Evolutionary conservation across 371 early-diverging fungal species (phyloP), one percentile per base, ranked within the genome.

Genomic region (Apophysomyces trapeziformis): DNA sequence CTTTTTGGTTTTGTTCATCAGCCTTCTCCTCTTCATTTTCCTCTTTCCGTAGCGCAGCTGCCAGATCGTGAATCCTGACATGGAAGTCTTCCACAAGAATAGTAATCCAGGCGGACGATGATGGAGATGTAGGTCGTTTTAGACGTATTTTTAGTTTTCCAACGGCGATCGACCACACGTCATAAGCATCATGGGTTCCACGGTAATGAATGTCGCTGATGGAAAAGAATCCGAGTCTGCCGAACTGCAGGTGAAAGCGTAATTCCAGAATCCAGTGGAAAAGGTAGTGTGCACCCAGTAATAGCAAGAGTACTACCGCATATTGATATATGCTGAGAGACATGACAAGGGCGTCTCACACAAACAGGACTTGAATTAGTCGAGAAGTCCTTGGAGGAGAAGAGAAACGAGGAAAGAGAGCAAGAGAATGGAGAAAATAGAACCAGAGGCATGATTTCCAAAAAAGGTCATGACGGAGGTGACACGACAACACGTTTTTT

Each of bases 71-170:
- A 13, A 83, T 9, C 35, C 63, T 58, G 2, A 80, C 38, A 16
- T 67, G 39, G 12, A 80, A 63, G 59, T 76, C 70, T 3, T 68
- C 62, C 4, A 78, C 56, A 50, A 76, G 69, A 36, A 83, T 70
- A 1, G 80, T 77, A 36, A 83, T 69, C 72, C 75, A 75, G 5
- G 75, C 71, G 4, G 74, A 61, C 16, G 78, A 72, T 26, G 72
- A 65, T 9, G 65, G 47, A 36, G 57, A 59, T 16, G 65, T 60
- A 14, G 73, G 69, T 32, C 68, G 74, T 57, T 67, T 73, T 32
- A 83, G 37, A 37, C 83, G 70, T 32, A 76, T 36, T 38, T 83
- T 83, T 12, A 83, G 65, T 63, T 73, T 80, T n/a, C 79, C 83
- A 35, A 80, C 60, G n/a, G 68, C 60, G 41, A 80, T 46, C 13